A percentile compares a stretch with the other conserved stretches of the same genome.
These are phyloP conservation scores for Santalum album DNA, from an alignment of 164 flowering plant genomes.

Conservation along the genomic window DNA sequence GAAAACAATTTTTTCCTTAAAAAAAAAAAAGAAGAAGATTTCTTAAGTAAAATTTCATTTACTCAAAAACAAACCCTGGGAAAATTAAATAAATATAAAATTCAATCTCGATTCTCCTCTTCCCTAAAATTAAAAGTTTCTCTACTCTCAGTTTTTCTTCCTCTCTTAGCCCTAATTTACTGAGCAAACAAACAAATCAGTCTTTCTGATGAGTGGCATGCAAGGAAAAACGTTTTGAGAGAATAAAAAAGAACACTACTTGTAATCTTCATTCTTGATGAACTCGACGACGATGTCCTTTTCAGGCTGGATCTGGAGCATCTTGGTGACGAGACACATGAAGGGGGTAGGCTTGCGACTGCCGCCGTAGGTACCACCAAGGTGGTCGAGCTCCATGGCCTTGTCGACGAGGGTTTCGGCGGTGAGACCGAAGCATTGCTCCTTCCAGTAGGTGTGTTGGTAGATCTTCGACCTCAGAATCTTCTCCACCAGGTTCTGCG, in stretches of 20 bases:
- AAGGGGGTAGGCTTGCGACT: conserved; percentile 87
- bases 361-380: conserved; percentile 89
- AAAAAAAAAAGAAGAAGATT: too few relatives aligned
- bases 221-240: neutral
- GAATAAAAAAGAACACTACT: conserved; percentile 23
- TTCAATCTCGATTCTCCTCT: too few relatives aligned
- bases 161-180: too few relatives aligned
- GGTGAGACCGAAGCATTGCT: conserved; percentile 93
- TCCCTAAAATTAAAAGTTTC: too few relatives aligned
- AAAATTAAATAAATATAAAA: too few relatives aligned
- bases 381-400: conserved; percentile 94
- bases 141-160: too few relatives aligned
- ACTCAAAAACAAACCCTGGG: too few relatives aligned
- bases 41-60: too few relatives aligned
- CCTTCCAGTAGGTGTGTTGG: conserved; percentile 91
- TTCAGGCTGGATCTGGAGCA: conserved; percentile 99
- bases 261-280: conserved; percentile 94
- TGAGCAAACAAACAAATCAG: neutral
- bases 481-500: conserved; percentile 93
- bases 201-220: neutral
- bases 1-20: too few relatives aligned
- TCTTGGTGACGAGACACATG: conserved; percentile 86
- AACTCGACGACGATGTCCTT: conserved; percentile 96
- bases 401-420: conserved; percentile 97
- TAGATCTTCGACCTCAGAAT: conserved; percentile 85